These are phyloP conservation scores for Globisporangium polare DNA, from an alignment of 352 stramenopile species.

Conservation along the genomic window DNA sequence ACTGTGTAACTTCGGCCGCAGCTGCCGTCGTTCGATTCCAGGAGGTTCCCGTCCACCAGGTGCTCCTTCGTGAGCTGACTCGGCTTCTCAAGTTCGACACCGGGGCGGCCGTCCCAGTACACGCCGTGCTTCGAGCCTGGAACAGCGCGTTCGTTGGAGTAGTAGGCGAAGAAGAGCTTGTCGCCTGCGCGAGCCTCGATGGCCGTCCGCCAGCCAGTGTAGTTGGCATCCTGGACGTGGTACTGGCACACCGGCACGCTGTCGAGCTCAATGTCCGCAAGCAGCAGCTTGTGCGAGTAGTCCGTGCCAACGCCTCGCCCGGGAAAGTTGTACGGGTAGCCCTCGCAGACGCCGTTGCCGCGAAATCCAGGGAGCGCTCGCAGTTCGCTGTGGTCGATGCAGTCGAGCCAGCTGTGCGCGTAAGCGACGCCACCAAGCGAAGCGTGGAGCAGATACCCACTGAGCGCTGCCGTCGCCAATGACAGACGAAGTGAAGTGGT, in stretches of 20 bases:
- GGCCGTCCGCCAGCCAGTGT: background rate
- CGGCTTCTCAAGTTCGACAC: background rate
- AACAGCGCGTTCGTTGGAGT: background rate
- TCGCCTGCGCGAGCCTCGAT: background rate
- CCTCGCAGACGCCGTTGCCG: conserved; percentile 47
- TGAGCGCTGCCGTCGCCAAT: too few species aligned
- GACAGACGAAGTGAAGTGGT: background rate
- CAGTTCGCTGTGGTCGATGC: conserved; percentile 9
- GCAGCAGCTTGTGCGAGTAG: conserved; percentile 48
- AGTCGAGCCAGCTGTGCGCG: background rate
- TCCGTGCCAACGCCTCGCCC: conserved; percentile 36
- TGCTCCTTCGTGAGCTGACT: conserved; percentile 3
- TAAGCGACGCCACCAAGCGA: too few species aligned
- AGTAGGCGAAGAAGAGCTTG: conserved; percentile 1
- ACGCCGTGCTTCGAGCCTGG: background rate
- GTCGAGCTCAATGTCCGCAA: background rate
- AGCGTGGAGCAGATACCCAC: background rate
- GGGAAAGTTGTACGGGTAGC: conserved; percentile 66
- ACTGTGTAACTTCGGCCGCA: background rate
- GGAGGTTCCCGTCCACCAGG: background rate
- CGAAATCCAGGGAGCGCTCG: too few species aligned
- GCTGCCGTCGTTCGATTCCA: conserved; percentile 24
- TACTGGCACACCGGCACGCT: background rate
- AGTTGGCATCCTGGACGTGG: background rate
- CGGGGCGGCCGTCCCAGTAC: background rate